phyloP scores from a whole-genome alignment of 2,329 filamentous ascomycete genomes.

The Penicillium vulpinum region DNA sequence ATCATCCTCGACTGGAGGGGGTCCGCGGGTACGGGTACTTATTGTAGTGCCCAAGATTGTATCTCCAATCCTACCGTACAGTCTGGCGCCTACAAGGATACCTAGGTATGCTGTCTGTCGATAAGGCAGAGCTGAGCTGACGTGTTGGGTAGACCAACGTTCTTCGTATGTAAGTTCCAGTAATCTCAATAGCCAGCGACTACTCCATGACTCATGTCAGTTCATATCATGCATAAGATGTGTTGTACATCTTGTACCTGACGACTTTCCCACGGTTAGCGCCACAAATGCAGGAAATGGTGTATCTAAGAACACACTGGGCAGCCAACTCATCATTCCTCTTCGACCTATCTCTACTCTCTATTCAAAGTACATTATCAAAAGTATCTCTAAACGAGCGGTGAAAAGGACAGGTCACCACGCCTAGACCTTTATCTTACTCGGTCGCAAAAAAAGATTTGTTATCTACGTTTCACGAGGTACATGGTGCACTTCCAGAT shows the following conservation, averaged over 20 bases:
- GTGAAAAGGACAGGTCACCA: conserved; percentile 10
- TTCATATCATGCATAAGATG: conserved; percentile 3
- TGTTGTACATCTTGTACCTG: conserved; percentile 13
- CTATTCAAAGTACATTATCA: neutral
- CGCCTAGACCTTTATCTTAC: neutral
- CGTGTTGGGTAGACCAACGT: conserved; percentile 6
- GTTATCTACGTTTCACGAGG: conserved; percentile 1
- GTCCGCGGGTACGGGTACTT: neutral
- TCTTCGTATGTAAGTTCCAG: neutral
- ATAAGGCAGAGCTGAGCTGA: neutral
- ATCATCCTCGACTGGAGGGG: neutral
- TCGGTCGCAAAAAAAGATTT: conserved; percentile 1
- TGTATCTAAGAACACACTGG: neutral
- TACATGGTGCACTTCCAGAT: neutral
- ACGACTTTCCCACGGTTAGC: neutral
- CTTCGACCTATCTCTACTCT: neutral
- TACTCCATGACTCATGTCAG: neutral
- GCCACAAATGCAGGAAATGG: neutral
- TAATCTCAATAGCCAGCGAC: neutral
- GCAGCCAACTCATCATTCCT: conserved; percentile 5
- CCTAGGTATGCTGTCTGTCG: no score
- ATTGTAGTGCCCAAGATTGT: neutral
- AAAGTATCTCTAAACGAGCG: conserved; percentile 6
- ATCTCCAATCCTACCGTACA: neutral
- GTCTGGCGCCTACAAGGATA: neutral